These are phyloP conservation scores for Hyphodiscus sp. DNA, from an alignment of 2,329 filamentous ascomycete genomes.

Conservation along the genomic window DNA sequence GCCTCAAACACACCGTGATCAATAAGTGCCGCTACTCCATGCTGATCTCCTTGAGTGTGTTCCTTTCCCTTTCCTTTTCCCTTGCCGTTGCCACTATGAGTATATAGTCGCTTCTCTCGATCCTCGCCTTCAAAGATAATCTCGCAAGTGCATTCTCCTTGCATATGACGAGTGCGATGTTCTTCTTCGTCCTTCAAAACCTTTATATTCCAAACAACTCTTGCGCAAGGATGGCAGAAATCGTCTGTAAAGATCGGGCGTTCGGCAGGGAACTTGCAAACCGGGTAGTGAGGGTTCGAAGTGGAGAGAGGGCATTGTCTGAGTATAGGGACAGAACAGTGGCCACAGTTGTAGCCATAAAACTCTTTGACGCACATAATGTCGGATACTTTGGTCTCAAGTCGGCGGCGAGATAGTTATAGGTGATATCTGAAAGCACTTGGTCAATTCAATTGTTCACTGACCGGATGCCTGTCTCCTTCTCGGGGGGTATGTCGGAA, in stretches of 20 bases:
- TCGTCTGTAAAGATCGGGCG: conserved; percentile 18
- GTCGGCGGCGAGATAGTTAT: too few relatives aligned
- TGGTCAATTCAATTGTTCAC: too few relatives aligned
- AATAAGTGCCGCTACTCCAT: not conserved
- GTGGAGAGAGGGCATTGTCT: conserved; percentile 34
- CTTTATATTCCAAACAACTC: conserved; percentile 27
- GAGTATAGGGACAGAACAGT: conserved; percentile 36
- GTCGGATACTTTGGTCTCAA: not conserved
- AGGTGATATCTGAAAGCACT: too few relatives aligned
- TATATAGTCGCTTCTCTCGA: conserved; percentile 11
- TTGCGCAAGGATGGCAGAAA: conserved; percentile 25
- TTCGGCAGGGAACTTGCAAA: conserved; percentile 24
- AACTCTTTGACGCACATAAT: conserved; percentile 43
- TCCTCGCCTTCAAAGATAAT: conserved; percentile 21
- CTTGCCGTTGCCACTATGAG: not conserved
- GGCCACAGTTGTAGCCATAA: conserved; percentile 42
- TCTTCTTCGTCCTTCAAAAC: conserved; percentile 21
- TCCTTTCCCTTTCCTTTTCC: not conserved
- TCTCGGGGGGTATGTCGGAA: too few relatives aligned
- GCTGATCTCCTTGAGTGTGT: not conserved
- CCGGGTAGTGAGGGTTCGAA: conserved; percentile 22
- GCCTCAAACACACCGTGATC: not conserved
- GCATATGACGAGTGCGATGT: conserved; percentile 19
- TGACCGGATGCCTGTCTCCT: too few relatives aligned
- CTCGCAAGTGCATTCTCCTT: conserved; percentile 22